Evolutionary conservation across 148 eudicot genomes (phyloP).

Genomic region (Nepenthes mirabilis): DNA sequence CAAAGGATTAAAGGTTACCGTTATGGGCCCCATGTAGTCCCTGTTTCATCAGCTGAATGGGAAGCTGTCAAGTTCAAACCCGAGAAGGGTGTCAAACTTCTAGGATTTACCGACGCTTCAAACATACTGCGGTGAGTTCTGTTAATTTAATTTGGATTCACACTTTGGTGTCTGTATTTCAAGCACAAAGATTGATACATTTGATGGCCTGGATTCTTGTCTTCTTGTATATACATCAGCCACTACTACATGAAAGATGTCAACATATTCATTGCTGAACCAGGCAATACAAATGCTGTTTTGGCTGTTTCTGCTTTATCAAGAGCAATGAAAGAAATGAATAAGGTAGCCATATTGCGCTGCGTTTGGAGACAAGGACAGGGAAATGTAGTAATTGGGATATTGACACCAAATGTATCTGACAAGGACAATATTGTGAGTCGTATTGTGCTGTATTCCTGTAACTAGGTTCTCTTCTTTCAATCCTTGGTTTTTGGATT

Average conservation of each 20-base stretch:
- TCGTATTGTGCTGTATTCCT: slow-evolving; percentile 1
- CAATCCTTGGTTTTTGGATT: neutral
- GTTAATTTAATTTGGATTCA: slow-evolving; percentile 5
- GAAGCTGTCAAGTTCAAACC: slow-evolving; percentile 94
- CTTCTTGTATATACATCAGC: slow-evolving; percentile 26
- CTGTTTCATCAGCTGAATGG: slow-evolving; percentile 83
- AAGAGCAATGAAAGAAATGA: slow-evolving; percentile 88
- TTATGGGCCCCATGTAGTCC: slow-evolving; percentile 97
- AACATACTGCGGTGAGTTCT: slow-evolving; percentile 64
- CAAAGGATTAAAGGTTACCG: slow-evolving; percentile 94
- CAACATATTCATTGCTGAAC: slow-evolving; percentile 81
- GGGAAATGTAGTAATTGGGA: slow-evolving; percentile 71
- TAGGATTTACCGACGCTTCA: slow-evolving; percentile 81
- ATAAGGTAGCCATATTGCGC: slow-evolving; percentile 85
- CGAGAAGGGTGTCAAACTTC: slow-evolving; percentile 89
- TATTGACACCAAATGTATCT: slow-evolving; percentile 80
- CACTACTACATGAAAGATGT: slow-evolving; percentile 94
- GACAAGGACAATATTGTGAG: slow-evolving; percentile 62
- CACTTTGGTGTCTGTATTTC: slow-evolving; percentile 3
- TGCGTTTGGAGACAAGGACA: slow-evolving; percentile 99
- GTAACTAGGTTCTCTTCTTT: neutral
- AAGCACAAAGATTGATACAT: neutral
- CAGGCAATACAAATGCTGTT: slow-evolving; percentile 64
- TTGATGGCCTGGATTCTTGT: slow-evolving; percentile 1
- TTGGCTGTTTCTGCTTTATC: slow-evolving; percentile 82